Evolutionary conservation across 768 basidiomycete genomes (phyloP), one percentile per base, ranked within the genome.

Genomic region (Leccinum subtestaceum): DNA sequence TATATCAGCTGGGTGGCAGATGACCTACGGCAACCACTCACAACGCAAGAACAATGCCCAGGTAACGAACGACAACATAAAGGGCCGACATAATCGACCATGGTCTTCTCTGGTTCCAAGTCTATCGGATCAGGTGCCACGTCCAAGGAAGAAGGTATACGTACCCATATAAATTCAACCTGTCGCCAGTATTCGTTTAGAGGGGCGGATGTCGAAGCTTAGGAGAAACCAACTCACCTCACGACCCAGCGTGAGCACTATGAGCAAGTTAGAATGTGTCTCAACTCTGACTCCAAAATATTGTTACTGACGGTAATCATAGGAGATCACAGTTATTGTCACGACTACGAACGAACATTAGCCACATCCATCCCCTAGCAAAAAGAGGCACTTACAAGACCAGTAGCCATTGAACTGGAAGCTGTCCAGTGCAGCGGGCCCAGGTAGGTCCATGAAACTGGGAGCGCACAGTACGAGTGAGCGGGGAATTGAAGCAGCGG

Each of bases 51-150:
- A 47, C 43, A 23, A 60, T 51, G 5, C 59, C 59, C 25, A 60
- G 13, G 23, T 60, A 60, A 46, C 59, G 59, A 34, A 60, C 25
- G n/a, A 52, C 12, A 50, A 52, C 29, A 52, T 60, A 60, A 21
- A 60, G 59, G 43, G 27, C 21, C 8, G 59, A 60, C 59, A 60
- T 52, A 38, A 56, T 25, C 19, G 59, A 60, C 50, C 49, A 56
- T n/a, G 59, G 51, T 47, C 40, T 52, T 47, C 55, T 34, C 59
- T 60, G 23, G 12, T 10, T 11, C 15, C 9, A 31, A 32, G 34
- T 52, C 9, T 36, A 19, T n/a, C 21, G 43, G 25, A 31, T 29
- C 6, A 47, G 1, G 45, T 11, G 21, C 25, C n/a, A 55, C 15
- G 12, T 19, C 53, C 12, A 36, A n/a, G 17, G 13, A 55, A 23